Evolutionary conservation across 2,329 filamentous ascomycete genomes (phyloP).

Genomic region (Chrysoporthe deuterocubensis): DNA sequence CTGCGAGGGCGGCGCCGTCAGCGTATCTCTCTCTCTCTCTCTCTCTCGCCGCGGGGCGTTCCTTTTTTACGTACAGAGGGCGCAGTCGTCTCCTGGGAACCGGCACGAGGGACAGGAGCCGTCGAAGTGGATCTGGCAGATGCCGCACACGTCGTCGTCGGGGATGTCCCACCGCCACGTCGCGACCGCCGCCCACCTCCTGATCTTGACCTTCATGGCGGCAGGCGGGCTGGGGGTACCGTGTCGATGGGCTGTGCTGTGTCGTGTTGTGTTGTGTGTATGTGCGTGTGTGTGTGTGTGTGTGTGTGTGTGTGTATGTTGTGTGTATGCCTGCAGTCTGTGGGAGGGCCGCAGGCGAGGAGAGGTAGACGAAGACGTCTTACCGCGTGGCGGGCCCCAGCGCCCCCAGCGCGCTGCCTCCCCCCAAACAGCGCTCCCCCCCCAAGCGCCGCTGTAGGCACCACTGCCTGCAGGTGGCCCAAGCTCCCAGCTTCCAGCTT

Average conservation of each 20-base stretch:
- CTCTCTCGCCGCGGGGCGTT: conserved; percentile 28
- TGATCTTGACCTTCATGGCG: conserved; percentile 92
- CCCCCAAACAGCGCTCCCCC: no score
- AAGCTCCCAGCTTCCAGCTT: not conserved
- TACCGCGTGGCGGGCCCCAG: no score
- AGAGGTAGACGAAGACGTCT: no score
- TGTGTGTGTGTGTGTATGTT: no score
- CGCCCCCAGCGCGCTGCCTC: no score
- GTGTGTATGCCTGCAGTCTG: no score
- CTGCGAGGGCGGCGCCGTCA: conserved; percentile 48
- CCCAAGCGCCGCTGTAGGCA: not conserved
- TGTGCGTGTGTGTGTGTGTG: no score
- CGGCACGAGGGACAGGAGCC: conserved; percentile 98
- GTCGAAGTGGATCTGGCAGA: conserved; percentile 97
- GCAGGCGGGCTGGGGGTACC: no score
- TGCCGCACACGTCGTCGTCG: conserved; percentile 96
- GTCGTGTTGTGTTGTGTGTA: no score
- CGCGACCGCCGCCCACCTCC: conserved; percentile 90
- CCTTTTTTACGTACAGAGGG: conserved; percentile 67
- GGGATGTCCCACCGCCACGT: conserved; percentile 98
- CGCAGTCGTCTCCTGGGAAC: conserved; percentile 95
- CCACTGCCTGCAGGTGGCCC: not conserved
- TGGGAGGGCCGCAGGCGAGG: no score
- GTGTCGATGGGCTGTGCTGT: no score
- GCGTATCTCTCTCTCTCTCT: no score